A percentile compares a stretch with the other conserved stretches of the same genome.
phyloP scores from a whole-genome alignment of 345 rosid species.

The Acer negundo region DNA sequence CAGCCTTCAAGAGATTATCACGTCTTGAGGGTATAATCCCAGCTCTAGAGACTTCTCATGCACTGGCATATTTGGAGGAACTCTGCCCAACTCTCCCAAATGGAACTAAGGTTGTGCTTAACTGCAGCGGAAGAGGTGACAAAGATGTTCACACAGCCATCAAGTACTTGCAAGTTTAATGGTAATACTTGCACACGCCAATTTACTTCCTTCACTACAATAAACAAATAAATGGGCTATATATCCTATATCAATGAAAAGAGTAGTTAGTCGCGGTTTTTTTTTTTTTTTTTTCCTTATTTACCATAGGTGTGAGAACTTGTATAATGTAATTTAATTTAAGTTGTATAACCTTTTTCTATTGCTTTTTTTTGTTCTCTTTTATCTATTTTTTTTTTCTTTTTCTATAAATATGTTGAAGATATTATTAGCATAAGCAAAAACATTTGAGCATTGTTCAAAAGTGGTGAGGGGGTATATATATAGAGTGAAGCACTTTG shows the following conservation, averaged over 20 bases:
- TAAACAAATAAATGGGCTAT: too few species aligned
- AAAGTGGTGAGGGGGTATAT: too few species aligned
- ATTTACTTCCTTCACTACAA: too few species aligned
- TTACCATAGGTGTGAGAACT: slow-evolving; percentile 6
- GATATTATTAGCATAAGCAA: too few species aligned
- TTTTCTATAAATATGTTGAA: too few species aligned
- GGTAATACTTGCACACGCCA: not conserved
- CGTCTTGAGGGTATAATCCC: slow-evolving; percentile 88
- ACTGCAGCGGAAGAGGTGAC: slow-evolving; percentile 96
- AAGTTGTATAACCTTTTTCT: too few species aligned
- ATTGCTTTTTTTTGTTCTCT: too few species aligned
- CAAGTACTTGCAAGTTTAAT: slow-evolving; percentile 60
- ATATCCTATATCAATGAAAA: slow-evolving; percentile 11
- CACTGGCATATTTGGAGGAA: slow-evolving; percentile 77
- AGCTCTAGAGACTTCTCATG: slow-evolving; percentile 93
- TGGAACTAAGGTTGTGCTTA: slow-evolving; percentile 69
- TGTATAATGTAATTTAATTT: too few species aligned
- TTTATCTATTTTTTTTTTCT: too few species aligned
- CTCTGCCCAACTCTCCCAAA: slow-evolving; percentile 71
- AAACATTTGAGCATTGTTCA: too few species aligned
- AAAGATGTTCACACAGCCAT: slow-evolving; percentile 91
- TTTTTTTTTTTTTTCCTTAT: not conserved
- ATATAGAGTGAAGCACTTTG: too few species aligned
- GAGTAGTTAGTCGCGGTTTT: not conserved
- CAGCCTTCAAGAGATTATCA: slow-evolving; percentile 88